These are phyloP conservation scores for button mushroom (Agaricus bisporus) DNA, from an alignment of 768 basidiomycete genomes.

Conservation along the genomic window DNA sequence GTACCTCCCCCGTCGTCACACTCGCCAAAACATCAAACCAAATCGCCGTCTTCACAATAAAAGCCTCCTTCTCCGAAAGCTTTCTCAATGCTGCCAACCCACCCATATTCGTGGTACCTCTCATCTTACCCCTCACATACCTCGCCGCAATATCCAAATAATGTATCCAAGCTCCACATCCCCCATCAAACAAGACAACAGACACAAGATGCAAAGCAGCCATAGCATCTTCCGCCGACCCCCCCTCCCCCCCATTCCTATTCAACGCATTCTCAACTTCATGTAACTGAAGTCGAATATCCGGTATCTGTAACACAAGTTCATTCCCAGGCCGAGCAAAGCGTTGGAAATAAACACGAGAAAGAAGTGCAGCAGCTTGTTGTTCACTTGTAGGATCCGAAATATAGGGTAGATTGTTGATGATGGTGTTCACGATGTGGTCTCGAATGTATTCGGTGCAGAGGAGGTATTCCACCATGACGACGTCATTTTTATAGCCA, in stretches of 20 bases:
- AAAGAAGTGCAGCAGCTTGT: slow-evolving; percentile 7
- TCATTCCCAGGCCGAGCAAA: neutral
- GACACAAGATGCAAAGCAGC: slow-evolving; percentile 74
- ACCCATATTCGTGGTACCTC: too few relatives aligned
- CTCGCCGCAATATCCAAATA: slow-evolving; percentile 58
- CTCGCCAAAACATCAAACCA: slow-evolving; percentile 87
- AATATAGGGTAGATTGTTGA: neutral
- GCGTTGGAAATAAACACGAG: neutral
- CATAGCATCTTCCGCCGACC: slow-evolving; percentile 59
- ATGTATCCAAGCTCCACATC: slow-evolving; percentile 58
- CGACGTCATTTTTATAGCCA: slow-evolving; percentile 56
- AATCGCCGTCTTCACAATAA: slow-evolving; percentile 78
- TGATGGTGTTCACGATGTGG: slow-evolving; percentile 19
- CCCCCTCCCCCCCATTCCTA: slow-evolving; percentile 4
- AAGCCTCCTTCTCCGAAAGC: slow-evolving; percentile 44
- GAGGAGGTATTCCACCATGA: slow-evolving; percentile 65
- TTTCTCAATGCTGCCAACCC: slow-evolving; percentile 40
- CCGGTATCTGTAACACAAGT: slow-evolving; percentile 10
- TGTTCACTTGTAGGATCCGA: neutral
- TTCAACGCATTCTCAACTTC: slow-evolving; percentile 18
- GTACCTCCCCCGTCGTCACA: slow-evolving; percentile 55
- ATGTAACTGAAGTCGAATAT: slow-evolving; percentile 17
- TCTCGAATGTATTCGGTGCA: slow-evolving; percentile 39
- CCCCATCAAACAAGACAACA: slow-evolving; percentile 72
- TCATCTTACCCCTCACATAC: slow-evolving; percentile 47